Evolutionary conservation across 352 stramenopile species (phyloP).

Genomic region (Globisporangium acanthophoron): DNA sequence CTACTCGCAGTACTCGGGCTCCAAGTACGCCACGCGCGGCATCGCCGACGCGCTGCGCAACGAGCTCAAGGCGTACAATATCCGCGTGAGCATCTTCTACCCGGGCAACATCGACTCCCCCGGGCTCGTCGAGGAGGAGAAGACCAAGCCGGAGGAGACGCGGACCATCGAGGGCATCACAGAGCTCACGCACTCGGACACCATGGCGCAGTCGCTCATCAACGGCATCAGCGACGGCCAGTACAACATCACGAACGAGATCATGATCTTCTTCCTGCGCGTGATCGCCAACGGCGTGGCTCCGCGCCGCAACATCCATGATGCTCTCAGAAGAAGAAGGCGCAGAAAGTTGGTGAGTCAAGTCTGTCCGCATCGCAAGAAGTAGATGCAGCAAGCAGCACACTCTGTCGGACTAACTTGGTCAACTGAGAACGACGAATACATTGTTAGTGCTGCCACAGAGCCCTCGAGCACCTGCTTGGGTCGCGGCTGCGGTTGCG

Average conservation of each 20-base stretch:
- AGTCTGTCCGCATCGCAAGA: too few relatives aligned
- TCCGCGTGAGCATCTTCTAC: constrained; percentile 73
- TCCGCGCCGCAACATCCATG: constrained; percentile 48
- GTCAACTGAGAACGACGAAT: too few relatives aligned
- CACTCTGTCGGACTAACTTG: too few relatives aligned
- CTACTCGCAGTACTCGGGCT: constrained; percentile 70
- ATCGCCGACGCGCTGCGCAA: constrained; percentile 74
- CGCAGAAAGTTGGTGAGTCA: too few relatives aligned
- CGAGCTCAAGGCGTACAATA: constrained; percentile 67
- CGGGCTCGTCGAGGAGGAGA: constrained; percentile 69
- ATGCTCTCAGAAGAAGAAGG: not conserved
- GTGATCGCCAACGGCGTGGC: constrained; percentile 70
- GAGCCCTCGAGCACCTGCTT: not conserved
- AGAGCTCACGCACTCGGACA: constrained; percentile 41
- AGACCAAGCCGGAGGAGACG: constrained; percentile 68
- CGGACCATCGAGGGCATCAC: constrained; percentile 54
- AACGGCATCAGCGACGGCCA: constrained; percentile 56
- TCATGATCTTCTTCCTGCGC: constrained; percentile 66
- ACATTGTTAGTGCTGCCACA: too few relatives aligned
- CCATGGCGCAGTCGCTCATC: constrained; percentile 62
- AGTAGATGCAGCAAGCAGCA: too few relatives aligned
- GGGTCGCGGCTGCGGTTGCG: too few relatives aligned
- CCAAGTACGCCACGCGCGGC: constrained; percentile 81
- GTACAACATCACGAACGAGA: constrained; percentile 80
- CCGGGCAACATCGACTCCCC: constrained; percentile 82